These are phyloP conservation scores for Didymella glomerata DNA, from an alignment of 2,329 filamentous ascomycete species.

Conservation along the genomic window DNA sequence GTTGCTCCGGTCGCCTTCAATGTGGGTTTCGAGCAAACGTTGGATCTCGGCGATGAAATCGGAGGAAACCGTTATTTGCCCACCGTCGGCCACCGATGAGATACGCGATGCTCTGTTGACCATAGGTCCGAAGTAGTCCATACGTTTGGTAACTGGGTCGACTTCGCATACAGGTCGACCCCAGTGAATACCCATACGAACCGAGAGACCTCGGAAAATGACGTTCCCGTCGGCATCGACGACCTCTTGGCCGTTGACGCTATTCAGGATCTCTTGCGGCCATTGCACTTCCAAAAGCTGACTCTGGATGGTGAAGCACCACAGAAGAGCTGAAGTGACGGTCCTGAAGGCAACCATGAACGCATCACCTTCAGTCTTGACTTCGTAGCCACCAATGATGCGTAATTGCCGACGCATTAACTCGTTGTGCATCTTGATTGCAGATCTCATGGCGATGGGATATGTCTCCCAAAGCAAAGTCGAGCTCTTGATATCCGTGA, in stretches of 20 bases:
- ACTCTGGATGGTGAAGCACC: constrained; percentile 95
- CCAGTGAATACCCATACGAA: constrained; percentile 97
- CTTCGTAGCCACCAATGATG: constrained; percentile 95
- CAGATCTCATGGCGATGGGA: constrained; percentile 92
- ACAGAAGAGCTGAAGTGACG: constrained; percentile 90
- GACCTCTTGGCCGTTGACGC: constrained; percentile 82
- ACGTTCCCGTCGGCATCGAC: constrained; percentile 84
- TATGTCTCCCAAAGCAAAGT: constrained; percentile 96
- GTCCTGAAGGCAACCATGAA: constrained; percentile 99
- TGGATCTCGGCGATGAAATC: constrained; percentile 98
- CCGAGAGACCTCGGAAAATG: constrained; percentile 93
- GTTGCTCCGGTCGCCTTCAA: constrained; percentile 78
- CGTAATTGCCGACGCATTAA: constrained; percentile 93
- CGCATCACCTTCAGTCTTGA: constrained; percentile 99
- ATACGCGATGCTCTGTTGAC: constrained; percentile 97
- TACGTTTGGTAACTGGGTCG: constrained; percentile 94
- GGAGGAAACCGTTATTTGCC: constrained; percentile 94
- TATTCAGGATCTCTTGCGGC: constrained; percentile 91
- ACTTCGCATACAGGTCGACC: constrained; percentile 93
- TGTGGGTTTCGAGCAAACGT: constrained; percentile 85
- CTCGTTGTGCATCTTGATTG: constrained; percentile 97
- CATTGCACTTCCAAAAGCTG: constrained; percentile 87
- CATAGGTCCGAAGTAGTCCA: constrained; percentile 99
- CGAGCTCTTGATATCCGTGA: constrained; percentile 99
- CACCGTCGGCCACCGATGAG: constrained; percentile 91